phyloP scores from a whole-genome alignment of 2,329 filamentous ascomycete species.

The Aspergillus hortae region DNA sequence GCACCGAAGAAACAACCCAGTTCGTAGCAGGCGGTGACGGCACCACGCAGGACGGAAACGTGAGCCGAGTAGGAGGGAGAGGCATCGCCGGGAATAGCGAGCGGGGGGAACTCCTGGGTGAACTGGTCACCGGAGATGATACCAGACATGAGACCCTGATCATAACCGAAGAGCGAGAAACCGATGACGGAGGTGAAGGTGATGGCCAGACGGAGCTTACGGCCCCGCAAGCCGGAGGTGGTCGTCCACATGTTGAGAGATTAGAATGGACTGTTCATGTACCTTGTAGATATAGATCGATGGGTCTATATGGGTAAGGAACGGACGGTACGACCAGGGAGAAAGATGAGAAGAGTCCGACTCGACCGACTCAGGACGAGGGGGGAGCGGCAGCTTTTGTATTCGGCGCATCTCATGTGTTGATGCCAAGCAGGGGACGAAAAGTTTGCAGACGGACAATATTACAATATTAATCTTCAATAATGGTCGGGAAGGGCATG shows the following conservation, averaged over 20 bases:
- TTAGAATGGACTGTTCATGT: background rate
- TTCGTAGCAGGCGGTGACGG: slow-evolving; percentile 52
- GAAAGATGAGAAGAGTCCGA: background rate
- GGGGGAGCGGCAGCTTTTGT: background rate
- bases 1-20: slow-evolving; percentile 42
- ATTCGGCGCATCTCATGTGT: background rate
- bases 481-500: background rate
- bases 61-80: slow-evolving; percentile 22
- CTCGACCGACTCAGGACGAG: background rate
- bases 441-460: background rate
- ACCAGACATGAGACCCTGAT: slow-evolving; percentile 34
- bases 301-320: background rate
- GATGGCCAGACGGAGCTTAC: slow-evolving; percentile 19
- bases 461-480: background rate
- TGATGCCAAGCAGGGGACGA: slow-evolving; percentile 1
- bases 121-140: slow-evolving; percentile 27
- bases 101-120: slow-evolving; percentile 18
- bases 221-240: slow-evolving; percentile 25
- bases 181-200: slow-evolving; percentile 39
- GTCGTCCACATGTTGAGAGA: slow-evolving; percentile 29
- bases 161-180: slow-evolving; percentile 50
- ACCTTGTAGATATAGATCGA: background rate
- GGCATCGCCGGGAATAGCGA: slow-evolving; percentile 22
- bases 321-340: background rate
- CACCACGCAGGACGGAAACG: slow-evolving; percentile 47